Conservation (phyloP, 2,329 filamentous ascomycete genomes). For the Clarireedia homoeocarpa region DNA sequence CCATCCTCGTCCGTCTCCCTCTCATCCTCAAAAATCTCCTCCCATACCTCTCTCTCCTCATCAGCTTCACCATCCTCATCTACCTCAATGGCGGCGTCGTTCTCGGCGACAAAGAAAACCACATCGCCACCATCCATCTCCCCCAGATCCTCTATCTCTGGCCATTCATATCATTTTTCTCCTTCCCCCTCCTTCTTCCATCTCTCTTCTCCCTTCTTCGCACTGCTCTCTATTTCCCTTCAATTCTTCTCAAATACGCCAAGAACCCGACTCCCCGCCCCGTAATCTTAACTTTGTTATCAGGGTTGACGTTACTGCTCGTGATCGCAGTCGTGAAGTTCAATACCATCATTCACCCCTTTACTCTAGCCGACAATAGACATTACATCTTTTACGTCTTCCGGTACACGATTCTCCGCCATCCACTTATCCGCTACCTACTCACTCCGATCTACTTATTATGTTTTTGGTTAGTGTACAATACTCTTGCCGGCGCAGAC, state of each 20-base stretch:
- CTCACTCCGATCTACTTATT: conserved; percentile 64
- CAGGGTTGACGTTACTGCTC: conserved; percentile 5
- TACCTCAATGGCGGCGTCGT: conserved; percentile 87
- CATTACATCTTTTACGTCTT: conserved; percentile 98
- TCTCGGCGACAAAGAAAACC: conserved; percentile 90
- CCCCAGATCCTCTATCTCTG: conserved; percentile 94
- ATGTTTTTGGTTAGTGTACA: conserved; percentile 61
- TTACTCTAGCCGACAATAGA: conserved; percentile 90
- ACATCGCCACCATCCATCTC: conserved; percentile 80
- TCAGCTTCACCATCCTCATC: conserved; percentile 66
- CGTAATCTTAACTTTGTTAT: not conserved
- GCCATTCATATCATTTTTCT: conserved; percentile 86
- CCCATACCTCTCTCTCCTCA: conserved; percentile 56
- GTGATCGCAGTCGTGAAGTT: conserved; percentile 51
- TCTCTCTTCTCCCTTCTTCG: conserved; percentile 37
- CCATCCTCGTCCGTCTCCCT: conserved; percentile 43
- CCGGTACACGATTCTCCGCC: conserved; percentile 65
- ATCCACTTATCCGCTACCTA: conserved; percentile 55
- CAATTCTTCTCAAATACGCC: conserved; percentile 21
- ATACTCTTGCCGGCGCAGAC: conserved; percentile 44
- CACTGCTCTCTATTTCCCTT: conserved; percentile 25
- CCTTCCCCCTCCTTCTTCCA: conserved; percentile 64
- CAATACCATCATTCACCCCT: conserved; percentile 94
- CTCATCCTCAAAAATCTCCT: conserved; percentile 32
- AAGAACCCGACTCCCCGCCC: not conserved